These are phyloP conservation scores for Coemansia sp. DNA, from an alignment of 192 early-diverging fungal genomes.

Conservation along the genomic window DNA sequence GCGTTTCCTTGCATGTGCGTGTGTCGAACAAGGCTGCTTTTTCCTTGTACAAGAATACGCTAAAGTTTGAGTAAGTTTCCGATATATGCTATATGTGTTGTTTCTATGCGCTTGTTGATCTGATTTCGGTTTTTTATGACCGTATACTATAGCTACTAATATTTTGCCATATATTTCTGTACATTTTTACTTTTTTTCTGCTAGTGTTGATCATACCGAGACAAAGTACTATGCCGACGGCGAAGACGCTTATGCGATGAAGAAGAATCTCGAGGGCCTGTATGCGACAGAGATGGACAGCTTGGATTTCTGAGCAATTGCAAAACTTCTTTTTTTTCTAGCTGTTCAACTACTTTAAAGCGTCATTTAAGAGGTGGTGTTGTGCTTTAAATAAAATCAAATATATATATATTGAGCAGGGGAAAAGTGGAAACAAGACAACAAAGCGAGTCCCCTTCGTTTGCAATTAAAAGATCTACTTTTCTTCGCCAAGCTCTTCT, in stretches of 20 bases:
- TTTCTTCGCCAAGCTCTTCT: not conserved
- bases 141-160: too few relatives aligned
- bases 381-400: too few relatives aligned
- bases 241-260: constrained; percentile 85
- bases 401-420: too few relatives aligned
- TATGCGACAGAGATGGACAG: constrained; percentile 31
- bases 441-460: too few relatives aligned
- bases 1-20: constrained; percentile 91
- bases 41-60: constrained; percentile 85
- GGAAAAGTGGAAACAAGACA: too few relatives aligned
- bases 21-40: constrained; percentile 93
- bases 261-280: constrained; percentile 23
- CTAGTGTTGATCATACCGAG: constrained; percentile 76
- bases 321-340: not conserved
- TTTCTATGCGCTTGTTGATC: too few relatives aligned
- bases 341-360: too few relatives aligned
- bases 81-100: not conserved
- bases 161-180: too few relatives aligned
- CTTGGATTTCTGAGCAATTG: constrained; percentile 27
- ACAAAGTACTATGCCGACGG: constrained; percentile 98
- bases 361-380: too few relatives aligned
- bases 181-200: constrained; percentile 32
- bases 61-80: constrained; percentile 65
- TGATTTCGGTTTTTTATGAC: too few relatives aligned
- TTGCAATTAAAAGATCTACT: too few relatives aligned